These are phyloP conservation scores for Phytophthora rubi DNA, from an alignment of 352 stramenopile species.

Conservation along the genomic window DNA sequence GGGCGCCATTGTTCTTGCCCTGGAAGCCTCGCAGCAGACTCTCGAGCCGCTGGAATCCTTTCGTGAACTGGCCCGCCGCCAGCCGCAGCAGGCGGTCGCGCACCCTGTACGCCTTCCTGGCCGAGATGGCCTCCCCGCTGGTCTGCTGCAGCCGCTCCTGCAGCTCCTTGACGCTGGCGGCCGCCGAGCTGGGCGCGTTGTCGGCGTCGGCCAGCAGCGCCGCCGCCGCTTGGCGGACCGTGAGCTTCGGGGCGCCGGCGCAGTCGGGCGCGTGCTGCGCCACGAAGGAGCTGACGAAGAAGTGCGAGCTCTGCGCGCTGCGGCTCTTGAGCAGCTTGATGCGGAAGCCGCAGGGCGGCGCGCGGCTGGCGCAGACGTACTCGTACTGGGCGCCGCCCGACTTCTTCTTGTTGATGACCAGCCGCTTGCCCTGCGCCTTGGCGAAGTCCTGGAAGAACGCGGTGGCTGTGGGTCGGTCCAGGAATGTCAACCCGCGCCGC, in stretches of 20 bases:
- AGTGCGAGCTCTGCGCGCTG: constrained; percentile 43
- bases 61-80: constrained; percentile 37
- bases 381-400: constrained; percentile 45
- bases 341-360: constrained; percentile 34
- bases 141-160: constrained; percentile 27
- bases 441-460: constrained; percentile 49
- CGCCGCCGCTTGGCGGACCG: constrained; percentile 40
- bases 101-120: constrained; percentile 42
- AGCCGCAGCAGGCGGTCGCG: constrained; percentile 38
- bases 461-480: constrained; percentile 37
- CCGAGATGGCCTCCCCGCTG: constrained; percentile 42
- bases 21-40: constrained; percentile 38
- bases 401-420: constrained; percentile 50
- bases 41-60: constrained; percentile 42
- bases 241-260: constrained; percentile 34
- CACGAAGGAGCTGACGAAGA: constrained; percentile 46
- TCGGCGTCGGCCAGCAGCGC: constrained; percentile 24
- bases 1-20: constrained; percentile 33
- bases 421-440: constrained; percentile 46
- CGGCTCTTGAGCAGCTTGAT: constrained; percentile 51
- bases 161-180: constrained; percentile 39
- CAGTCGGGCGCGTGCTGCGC: constrained; percentile 32
- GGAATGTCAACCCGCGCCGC: constrained; percentile 35
- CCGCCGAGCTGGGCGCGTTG: constrained; percentile 12
- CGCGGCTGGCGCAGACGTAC: constrained; percentile 40